Base-by-base conservation (phyloP, 2,329 filamentous ascomycete species). In the Talaromyces pinophilus region DNA sequence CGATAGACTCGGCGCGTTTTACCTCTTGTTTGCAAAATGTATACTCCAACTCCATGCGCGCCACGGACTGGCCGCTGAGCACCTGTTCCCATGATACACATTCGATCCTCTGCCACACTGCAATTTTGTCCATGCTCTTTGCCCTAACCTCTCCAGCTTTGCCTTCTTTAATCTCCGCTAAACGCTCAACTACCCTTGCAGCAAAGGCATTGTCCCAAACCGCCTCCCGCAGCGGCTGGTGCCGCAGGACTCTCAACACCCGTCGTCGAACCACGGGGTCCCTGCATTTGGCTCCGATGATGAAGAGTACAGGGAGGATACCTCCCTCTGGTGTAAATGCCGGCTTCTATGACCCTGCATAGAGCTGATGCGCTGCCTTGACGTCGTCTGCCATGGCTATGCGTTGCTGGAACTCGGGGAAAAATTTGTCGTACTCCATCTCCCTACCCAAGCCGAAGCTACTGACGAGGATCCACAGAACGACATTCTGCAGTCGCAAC, bases 161-260 rank as follows among this genome's bases (percentile, higher is more conserved):
- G 44, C 68, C 67, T 70, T 79, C 76, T 70, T 79, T 77, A 70
- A 80, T 74, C 63, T 77, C 74, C 7, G 78, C 75, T n/a, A 78
- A 68, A 48, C 74, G 69, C 70, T 77, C 75, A 35, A 78, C 63
- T 5, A 77, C 68, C 61, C 63, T 72, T 15, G 75, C 74, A 50
- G 74, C 64, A 63, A 54, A 68, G 33, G 71, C 67, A 33, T 76
- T 79, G 70, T 78, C 73, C 77, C 77, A 79, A 67, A 72, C 70
- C 8, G 73, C 77, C 67, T 79, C 77, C 62, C 71, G 72, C 50
- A 76, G 69, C 33, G 33, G 33, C 33, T 33, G 33, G 7, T 2
- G 33, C 33, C 33, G 33, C 8, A 33, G 33, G 33, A 33, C 8
- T 33, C 8, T 33, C 38, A 79, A 64, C 40, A 68, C 72, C 62